phyloP scores from a whole-genome alignment of 1,284 basidiomycete species.

The Malassezia sympodialis region DNA sequence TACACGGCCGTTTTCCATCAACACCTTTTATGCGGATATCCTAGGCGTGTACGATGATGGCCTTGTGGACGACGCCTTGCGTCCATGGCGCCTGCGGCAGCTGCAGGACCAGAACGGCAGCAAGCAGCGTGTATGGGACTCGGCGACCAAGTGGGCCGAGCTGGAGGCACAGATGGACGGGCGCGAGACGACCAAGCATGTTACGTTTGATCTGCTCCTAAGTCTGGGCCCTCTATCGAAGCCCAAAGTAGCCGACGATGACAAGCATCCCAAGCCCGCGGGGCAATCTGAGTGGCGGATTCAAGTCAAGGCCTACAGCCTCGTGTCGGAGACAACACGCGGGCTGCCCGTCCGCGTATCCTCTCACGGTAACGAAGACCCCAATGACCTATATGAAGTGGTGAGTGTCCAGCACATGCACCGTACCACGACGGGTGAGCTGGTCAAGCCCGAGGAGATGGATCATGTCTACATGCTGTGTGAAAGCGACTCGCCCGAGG shows the following conservation, averaged over 20 bases:
- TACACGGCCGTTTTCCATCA: slow-evolving; percentile 54
- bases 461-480: not conserved
- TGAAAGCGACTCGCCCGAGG: not conserved
- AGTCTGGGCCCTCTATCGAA: slow-evolving; percentile 55
- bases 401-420: slow-evolving; percentile 69
- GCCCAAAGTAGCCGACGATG: not conserved
- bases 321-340: slow-evolving; percentile 22
- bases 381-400: slow-evolving; percentile 58
- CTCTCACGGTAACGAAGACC: slow-evolving; percentile 24
- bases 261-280: slow-evolving; percentile 22
- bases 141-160: slow-evolving; percentile 30
- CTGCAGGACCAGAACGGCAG: slow-evolving; percentile 16
- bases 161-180: slow-evolving; percentile 42
- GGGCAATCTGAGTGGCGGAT: slow-evolving; percentile 62
- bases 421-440: slow-evolving; percentile 51
- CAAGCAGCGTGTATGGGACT: slow-evolving; percentile 25
- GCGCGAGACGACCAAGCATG: slow-evolving; percentile 71
- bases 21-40: slow-evolving; percentile 58
- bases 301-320: slow-evolving; percentile 65
- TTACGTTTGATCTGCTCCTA: slow-evolving; percentile 71
- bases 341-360: slow-evolving; percentile 38
- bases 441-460: not conserved
- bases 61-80: slow-evolving; percentile 18
- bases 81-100: slow-evolving; percentile 16
- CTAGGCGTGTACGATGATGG: slow-evolving; percentile 42